Percentiles rank a stretch among this genome's conserved stretches.
phyloP scores from a whole-genome alignment of 2,329 filamentous ascomycete genomes.

The Penicillium vulpinum region DNA sequence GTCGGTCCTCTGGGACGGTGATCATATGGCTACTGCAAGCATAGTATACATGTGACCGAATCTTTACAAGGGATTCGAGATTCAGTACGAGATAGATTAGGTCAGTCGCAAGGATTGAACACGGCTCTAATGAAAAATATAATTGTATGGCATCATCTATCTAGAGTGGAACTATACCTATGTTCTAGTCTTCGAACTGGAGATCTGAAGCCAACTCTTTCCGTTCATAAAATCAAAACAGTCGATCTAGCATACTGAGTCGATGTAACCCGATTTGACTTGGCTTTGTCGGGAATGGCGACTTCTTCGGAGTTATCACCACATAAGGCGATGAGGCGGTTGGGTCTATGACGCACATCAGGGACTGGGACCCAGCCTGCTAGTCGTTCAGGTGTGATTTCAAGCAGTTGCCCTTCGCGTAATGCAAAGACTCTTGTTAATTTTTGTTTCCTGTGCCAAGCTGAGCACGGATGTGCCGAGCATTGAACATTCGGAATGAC shows the following conservation, averaged over 20 bases:
- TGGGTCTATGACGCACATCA: too few species aligned
- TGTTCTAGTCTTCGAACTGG: neutral
- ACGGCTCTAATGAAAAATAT: neutral
- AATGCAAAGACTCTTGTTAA: neutral
- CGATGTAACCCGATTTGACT: too few species aligned
- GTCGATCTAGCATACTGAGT: too few species aligned
- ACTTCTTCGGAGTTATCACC: too few species aligned
- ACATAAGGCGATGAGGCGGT: too few species aligned
- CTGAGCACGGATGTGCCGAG: neutral
- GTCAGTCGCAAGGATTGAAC: neutral
- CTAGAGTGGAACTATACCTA: neutral
- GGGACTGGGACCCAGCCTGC: too few species aligned
- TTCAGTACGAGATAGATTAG: neutral
- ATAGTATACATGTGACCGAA: neutral
- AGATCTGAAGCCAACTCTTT: neutral
- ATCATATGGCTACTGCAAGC: neutral
- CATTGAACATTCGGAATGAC: neutral
- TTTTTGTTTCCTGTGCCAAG: neutral
- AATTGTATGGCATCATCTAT: neutral
- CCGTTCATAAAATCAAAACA: neutral
- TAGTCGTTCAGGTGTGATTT: too few species aligned
- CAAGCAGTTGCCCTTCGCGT: too few species aligned
- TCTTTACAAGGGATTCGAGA: neutral
- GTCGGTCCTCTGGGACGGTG: constrained; percentile 54
- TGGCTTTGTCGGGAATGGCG: too few species aligned